Conservation (phyloP, 2,329 filamentous ascomycete species). For the Nectriaceae sp. region DNA sequence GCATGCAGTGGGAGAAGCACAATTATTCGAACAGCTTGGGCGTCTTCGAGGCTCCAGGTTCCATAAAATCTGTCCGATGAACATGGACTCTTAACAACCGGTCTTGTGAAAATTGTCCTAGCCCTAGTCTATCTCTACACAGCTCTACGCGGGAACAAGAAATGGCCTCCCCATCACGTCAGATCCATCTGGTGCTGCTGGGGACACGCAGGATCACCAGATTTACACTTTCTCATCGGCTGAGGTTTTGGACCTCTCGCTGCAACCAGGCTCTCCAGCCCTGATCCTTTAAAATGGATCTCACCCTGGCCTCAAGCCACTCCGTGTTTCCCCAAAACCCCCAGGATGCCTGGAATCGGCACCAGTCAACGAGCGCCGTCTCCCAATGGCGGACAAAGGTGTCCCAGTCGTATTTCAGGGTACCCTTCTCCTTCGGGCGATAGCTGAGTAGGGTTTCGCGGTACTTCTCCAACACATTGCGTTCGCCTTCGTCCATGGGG, state of each 20-base stretch:
- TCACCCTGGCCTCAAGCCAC: slow-evolving; percentile 57
- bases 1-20: no score
- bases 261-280: slow-evolving; percentile 49
- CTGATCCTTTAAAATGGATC: slow-evolving; percentile 47
- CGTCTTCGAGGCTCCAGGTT: no score
- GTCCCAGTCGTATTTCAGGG: slow-evolving; percentile 52
- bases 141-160: no score
- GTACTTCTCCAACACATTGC: slow-evolving; percentile 53
- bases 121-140: no score
- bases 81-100: no score
- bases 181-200: no score
- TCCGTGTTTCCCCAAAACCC: slow-evolving; percentile 62
- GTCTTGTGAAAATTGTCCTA: no score
- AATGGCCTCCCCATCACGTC: no score
- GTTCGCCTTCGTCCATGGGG: slow-evolving; percentile 54
- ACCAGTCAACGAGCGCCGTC: slow-evolving; percentile 67
- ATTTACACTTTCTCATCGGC: no score
- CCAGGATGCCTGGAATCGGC: slow-evolving; percentile 62
- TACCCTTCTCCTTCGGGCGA: background rate
- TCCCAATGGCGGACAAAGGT: slow-evolving; percentile 64
- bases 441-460: slow-evolving; percentile 34
- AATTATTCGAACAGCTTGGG: no score
- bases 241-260: slow-evolving; percentile 17
- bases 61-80: no score
- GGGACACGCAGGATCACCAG: no score